phyloP scores from a whole-genome alignment of 768 basidiomycete species.

The Xerocomellus chrysenteron region DNA sequence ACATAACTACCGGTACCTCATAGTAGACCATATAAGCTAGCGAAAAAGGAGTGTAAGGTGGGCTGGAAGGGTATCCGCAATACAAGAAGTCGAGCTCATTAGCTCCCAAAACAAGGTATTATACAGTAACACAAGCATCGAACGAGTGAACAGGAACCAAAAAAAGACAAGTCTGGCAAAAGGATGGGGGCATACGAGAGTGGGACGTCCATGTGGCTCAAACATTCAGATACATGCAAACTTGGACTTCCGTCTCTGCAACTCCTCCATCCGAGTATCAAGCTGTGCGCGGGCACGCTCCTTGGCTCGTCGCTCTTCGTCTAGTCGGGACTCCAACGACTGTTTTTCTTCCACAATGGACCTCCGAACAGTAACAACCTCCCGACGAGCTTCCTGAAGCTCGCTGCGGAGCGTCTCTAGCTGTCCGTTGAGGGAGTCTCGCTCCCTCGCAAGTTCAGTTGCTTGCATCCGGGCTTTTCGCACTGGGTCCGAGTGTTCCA shows the following conservation, averaged over 20 bases:
- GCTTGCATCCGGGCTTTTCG: constrained; percentile 94
- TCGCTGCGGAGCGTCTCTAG: constrained; percentile 68
- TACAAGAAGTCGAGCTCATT: constrained; percentile 22
- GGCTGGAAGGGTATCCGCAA: constrained; percentile 31
- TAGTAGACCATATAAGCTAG: constrained; percentile 38
- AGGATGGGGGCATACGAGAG: constrained; percentile 3
- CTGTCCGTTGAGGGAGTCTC: constrained; percentile 69
- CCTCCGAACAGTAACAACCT: constrained; percentile 71
- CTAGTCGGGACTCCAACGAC: constrained; percentile 75
- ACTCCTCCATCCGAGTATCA: constrained; percentile 84
- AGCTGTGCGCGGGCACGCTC: constrained; percentile 86
- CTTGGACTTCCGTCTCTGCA: constrained; percentile 84
- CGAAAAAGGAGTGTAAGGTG: constrained; percentile 16
- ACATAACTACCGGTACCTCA: constrained; percentile 27
- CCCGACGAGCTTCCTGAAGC: constrained; percentile 74
- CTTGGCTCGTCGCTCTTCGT: constrained; percentile 86
- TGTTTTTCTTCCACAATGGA: constrained; percentile 90
- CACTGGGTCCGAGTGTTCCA: constrained; percentile 45
- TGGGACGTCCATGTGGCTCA: constrained; percentile 2
- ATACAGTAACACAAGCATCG: constrained; percentile 29
- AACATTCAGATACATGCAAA: constrained; percentile 76
- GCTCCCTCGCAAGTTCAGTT: constrained; percentile 83
- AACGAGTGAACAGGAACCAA: constrained; percentile 12
- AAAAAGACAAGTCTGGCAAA: constrained; percentile 8
- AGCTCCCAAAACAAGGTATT: constrained; percentile 28